Evolutionary conservation across 2,329 filamentous ascomycete species (phyloP), one percentile per base, ranked within the genome.

Genomic region (Macroventuria anomochaeta): DNA sequence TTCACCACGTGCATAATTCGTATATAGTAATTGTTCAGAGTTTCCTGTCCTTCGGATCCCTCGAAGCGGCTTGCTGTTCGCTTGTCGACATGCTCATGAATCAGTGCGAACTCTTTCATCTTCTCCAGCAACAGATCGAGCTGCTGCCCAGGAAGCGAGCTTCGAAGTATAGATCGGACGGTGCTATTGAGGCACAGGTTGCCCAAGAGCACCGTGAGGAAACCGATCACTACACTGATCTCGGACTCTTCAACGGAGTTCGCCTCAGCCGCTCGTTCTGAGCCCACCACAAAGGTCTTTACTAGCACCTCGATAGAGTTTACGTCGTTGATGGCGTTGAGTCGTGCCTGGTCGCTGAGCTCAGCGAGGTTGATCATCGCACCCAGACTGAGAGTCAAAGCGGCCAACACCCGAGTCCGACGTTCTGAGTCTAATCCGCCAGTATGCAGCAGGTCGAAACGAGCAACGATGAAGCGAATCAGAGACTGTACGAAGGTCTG

Each of bases 311-410:
- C 81, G 29, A 92, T 74, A 7, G 85, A 78, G 66, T 71, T 76
- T 53, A 69, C 66, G 32, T 59, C 74, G 48, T 69, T 73, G 51
- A 62, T 55, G 0, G 70, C 61, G 15, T 69, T 66, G 4, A 55
- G 39, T 53, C 74, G 67, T 48, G 89, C 87, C 18, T 80, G 72
- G 13, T 85, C 79, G 66, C 87, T 91, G 68, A 91, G 88, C 71
- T 96, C 92, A 7, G 90, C 85, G 48, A 97, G 83, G 67, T 97
- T 97, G 73, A 96, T 96, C 75, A 93, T 84, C 18, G 91, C 85
- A 0, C 91, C 93, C 32, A 96, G 79, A 46, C 90, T 83, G 34
- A 97, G 81, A 41, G 96, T 84, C 12, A 96, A 80, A 41, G 85
- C 83, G 61, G 96, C 88, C 46, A 93, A 77, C 51, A 71, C 60